phyloP scores from a whole-genome alignment of 2,329 filamentous ascomycete species.

The Fusarium sublunatum region DNA sequence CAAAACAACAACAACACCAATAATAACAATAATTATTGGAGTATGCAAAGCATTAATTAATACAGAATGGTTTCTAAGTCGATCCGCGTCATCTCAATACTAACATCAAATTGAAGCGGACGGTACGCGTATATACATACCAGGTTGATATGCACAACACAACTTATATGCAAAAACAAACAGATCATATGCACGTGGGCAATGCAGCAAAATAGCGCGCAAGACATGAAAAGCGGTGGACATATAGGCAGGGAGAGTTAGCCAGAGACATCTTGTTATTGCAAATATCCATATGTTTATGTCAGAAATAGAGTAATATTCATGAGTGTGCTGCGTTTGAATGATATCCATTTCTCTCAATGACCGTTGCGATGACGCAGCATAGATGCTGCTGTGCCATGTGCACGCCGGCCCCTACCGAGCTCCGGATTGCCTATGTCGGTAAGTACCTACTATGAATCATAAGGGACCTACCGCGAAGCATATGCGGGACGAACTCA shows the following conservation, averaged over 20 bases:
- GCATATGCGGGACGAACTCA: constrained; percentile 8
- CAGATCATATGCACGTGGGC: constrained; percentile 22
- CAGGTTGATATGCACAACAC: constrained; percentile 16
- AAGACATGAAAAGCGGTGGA: constrained; percentile 16
- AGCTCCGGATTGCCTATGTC: constrained; percentile 16
- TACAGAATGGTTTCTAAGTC: no score
- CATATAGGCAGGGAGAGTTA: neutral
- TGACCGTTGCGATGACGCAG: constrained; percentile 25
- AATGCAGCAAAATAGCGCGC: constrained; percentile 25
- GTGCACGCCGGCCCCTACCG: constrained; percentile 27
- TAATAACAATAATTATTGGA: neutral
- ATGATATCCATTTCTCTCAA: neutral
- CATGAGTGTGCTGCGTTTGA: neutral
- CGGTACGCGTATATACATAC: constrained; percentile 7
- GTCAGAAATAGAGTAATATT: constrained; percentile 1
- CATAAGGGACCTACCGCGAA: constrained; percentile 5
- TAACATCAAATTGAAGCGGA: neutral
- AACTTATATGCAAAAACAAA: constrained; percentile 28
- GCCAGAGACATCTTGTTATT: neutral
- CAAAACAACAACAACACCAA: constrained; percentile 1
- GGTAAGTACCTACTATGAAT: constrained; percentile 24
- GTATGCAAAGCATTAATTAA: neutral
- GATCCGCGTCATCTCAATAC: neutral
- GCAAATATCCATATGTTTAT: constrained; percentile 3
- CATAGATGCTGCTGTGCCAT: constrained; percentile 21